Evolutionary conservation across 1,284 basidiomycete genomes (phyloP).

Genomic region (Apiotrichum mycotoxinovorans): DNA sequence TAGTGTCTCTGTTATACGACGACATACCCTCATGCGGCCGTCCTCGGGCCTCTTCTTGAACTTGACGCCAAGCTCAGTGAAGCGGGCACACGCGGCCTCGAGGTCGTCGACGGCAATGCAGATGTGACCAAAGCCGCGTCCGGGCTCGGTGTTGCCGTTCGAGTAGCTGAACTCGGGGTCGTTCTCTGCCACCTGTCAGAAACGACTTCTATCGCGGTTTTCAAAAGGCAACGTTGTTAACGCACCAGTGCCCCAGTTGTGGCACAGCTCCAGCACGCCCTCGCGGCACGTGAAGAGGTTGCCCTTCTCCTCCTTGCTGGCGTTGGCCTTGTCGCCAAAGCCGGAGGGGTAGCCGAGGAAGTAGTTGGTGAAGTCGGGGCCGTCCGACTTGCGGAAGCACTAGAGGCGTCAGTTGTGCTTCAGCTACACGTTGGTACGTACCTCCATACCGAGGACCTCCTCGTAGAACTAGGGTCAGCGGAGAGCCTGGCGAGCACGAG

Average conservation of each 20-base stretch:
- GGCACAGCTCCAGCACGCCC: conserved; percentile 74
- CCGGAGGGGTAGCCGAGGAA: conserved; percentile 45
- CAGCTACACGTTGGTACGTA: conserved; percentile 12
- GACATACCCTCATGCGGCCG: conserved; percentile 78
- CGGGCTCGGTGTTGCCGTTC: conserved; percentile 78
- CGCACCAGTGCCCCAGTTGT: conserved; percentile 82
- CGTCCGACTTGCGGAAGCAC: conserved; percentile 41
- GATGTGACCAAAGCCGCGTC: conserved; percentile 79
- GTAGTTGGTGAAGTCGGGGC: conserved; percentile 50
- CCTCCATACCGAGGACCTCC: conserved; percentile 80
- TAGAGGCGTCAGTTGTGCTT: neutral
- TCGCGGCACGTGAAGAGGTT: conserved; percentile 41
- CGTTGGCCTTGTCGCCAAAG: conserved; percentile 34
- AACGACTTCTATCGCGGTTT: too few relatives aligned
- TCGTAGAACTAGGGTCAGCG: conserved; percentile 60
- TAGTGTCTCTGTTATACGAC: too few relatives aligned
- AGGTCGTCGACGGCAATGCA: conserved; percentile 75
- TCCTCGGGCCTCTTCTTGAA: conserved; percentile 88
- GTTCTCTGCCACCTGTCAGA: too few relatives aligned
- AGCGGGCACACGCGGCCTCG: conserved; percentile 74
- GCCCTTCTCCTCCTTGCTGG: conserved; percentile 43
- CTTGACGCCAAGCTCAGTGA: conserved; percentile 73
- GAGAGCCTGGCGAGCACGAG: neutral
- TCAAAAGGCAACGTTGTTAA: too few relatives aligned
- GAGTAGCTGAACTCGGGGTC: conserved; percentile 75